phyloP scores from a whole-genome alignment of 257 asterid genomes.

The Nicotiana obtusifolia region DNA sequence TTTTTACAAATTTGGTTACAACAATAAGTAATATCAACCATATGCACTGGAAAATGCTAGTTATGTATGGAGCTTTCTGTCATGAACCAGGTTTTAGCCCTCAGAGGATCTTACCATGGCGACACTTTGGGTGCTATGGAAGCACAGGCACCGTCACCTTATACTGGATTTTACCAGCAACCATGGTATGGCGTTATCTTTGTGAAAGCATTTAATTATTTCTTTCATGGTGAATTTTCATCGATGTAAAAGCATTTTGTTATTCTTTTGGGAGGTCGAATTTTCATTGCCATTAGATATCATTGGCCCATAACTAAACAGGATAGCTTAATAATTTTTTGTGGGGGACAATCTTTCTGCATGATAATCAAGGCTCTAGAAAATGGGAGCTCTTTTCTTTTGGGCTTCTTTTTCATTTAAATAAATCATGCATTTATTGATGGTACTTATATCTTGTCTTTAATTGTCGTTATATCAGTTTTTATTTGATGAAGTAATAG shows the following conservation, averaged over 20 bases:
- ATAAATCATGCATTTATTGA: neutral
- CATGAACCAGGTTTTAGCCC: constrained; percentile 72
- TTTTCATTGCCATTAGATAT: neutral
- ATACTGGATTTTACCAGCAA: constrained; percentile 95
- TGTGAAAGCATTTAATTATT: neutral
- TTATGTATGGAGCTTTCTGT: constrained; percentile 11
- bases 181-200: constrained; percentile 62
- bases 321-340: neutral
- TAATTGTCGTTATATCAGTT: neutral
- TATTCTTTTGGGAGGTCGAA: neutral
- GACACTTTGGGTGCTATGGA: constrained; percentile 99
- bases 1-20: neutral
- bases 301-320: neutral
- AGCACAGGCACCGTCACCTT: constrained; percentile 97
- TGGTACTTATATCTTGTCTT: neutral
- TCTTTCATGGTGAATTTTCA: neutral
- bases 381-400: neutral
- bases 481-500: neutral
- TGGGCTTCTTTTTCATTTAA: neutral
- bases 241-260: neutral
- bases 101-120: constrained; percentile 95
- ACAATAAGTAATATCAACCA: neutral
- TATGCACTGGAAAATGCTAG: neutral
- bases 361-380: neutral
- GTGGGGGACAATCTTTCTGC: neutral